Evolutionary conservation across 169 alveolate species (phyloP), one percentile per base, ranked within the genome.

Genomic region (Plasmodium gonderi): DNA sequence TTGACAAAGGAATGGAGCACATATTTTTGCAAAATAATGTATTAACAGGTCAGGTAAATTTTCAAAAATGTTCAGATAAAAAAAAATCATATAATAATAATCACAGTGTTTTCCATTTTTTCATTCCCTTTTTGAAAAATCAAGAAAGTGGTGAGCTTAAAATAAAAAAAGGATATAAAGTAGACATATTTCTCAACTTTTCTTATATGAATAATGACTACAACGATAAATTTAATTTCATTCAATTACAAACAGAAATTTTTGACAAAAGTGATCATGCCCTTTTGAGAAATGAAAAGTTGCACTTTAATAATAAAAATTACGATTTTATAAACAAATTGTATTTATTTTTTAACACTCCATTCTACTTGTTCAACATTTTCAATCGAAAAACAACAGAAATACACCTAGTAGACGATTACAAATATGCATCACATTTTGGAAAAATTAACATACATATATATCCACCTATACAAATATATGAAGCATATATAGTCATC

Each of bases 271-370:
- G 40, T 47, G 44, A 76, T 51, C 26, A 51, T 47, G 31, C 64
- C 40, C 31, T 83, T 45, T 69, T 83, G 20, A 74, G 82, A 83
- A 83, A 51, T 12, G 82, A 83, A 83, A 83, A 83, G 75, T 23
- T 83, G 40, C 79, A 83, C 77, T 60, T 83, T 12, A 83, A 83
- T 42, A 69, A 83, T 83, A 69, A 69, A 47, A 83, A 72, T 45
- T 83, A 83, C 64, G 76, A 83, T 8, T 72, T 72, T 49, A 83
- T 83, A 83, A 83, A 83, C 14, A 83, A 83, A 72, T 76, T 83
- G 17, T 72, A 83, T 83, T 83, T 83, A 83, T 45, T 83, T 83
- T 49, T 83, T 31, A 83, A 83, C 60, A 20, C 92, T 1, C 92
- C 92, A 3, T 83, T 83, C 64, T 83, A 83, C 64, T 83, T 83